Evolutionary conservation across 129 eudicot species (phyloP).

Genomic region (Glebionis coronaria): DNA sequence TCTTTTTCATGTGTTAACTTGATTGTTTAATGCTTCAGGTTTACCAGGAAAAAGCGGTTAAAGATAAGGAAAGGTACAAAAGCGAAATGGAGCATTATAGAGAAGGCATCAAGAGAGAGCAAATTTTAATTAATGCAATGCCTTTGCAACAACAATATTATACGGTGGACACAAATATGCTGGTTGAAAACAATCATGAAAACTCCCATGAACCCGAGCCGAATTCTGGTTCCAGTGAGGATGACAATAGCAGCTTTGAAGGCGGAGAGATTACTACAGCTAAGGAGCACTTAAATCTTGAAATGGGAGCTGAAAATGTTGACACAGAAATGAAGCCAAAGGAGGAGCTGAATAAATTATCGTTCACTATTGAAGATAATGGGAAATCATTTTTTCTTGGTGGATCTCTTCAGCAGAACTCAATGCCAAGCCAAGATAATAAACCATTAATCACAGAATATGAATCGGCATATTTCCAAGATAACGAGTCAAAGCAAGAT

Average conservation of each 20-base stretch:
- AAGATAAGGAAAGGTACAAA: slow-evolving; percentile 86
- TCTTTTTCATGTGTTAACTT: background rate
- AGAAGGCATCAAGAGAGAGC: slow-evolving; percentile 48
- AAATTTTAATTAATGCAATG: slow-evolving; percentile 30
- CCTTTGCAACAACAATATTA: slow-evolving; percentile 49
- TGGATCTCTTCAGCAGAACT: slow-evolving; percentile 22
- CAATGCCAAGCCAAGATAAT: slow-evolving; percentile 17
- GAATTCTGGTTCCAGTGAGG: slow-evolving; percentile 41
- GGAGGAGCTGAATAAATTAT: slow-evolving; percentile 11
- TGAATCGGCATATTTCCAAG: background rate
- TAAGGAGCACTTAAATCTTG: slow-evolving; percentile 23
- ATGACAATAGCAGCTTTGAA: slow-evolving; percentile 38
- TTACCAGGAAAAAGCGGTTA: slow-evolving; percentile 83
- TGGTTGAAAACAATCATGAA: slow-evolving; percentile 33
- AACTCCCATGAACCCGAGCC: slow-evolving; percentile 36
- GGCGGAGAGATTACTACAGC: slow-evolving; percentile 27
- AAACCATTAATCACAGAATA: slow-evolving; percentile 13
- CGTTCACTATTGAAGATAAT: slow-evolving; percentile 7
- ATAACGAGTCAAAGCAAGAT: slow-evolving; percentile 15
- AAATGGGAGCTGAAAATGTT: slow-evolving; percentile 34
- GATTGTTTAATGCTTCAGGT: slow-evolving; percentile 40
- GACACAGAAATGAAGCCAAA: slow-evolving; percentile 20
- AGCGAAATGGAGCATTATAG: slow-evolving; percentile 71
- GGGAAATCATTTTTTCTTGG: slow-evolving; percentile 18
- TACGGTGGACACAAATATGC: slow-evolving; percentile 27